These are phyloP conservation scores for Colletotrichum sp. DNA, from an alignment of 2,329 filamentous ascomycete species.

Conservation along the genomic window DNA sequence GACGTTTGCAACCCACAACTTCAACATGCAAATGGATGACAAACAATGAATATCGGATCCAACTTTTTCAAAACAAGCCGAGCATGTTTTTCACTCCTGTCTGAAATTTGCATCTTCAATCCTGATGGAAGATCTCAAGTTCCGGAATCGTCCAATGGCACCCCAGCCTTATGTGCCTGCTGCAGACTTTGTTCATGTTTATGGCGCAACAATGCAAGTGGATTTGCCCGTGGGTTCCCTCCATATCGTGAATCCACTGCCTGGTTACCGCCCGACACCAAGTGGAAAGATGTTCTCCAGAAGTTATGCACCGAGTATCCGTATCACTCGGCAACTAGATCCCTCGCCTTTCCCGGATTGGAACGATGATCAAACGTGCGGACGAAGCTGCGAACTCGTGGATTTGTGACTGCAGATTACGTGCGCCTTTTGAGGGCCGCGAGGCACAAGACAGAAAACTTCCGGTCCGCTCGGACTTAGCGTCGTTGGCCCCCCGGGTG, in stretches of 20 bases:
- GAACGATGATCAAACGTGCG: not conserved
- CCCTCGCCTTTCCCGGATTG: not conserved
- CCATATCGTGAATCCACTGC: not conserved
- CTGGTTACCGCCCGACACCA: not conserved
- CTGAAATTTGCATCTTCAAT: not conserved
- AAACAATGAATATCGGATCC: not conserved
- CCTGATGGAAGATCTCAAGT: not conserved
- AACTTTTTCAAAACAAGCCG: not conserved
- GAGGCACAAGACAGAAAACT: not conserved
- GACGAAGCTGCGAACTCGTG: not conserved
- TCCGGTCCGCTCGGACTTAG: not conserved
- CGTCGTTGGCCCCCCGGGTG: not conserved
- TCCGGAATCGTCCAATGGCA: not conserved
- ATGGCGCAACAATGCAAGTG: not conserved
- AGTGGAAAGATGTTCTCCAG: not conserved
- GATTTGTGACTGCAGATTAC: not conserved
- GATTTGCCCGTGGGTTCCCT: not conserved
- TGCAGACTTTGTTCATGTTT: not conserved
- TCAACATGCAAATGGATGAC: not conserved
- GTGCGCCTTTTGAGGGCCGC: not conserved
- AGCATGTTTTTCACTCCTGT: not conserved
- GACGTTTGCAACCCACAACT: constrained; percentile 15
- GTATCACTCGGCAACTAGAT: not conserved
- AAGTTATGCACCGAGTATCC: not conserved
- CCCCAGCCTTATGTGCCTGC: not conserved